Evolutionary conservation across 2,329 filamentous ascomycete genomes (phyloP), one percentile per base, ranked within the genome.

Genomic region (Helotiales sp.): DNA sequence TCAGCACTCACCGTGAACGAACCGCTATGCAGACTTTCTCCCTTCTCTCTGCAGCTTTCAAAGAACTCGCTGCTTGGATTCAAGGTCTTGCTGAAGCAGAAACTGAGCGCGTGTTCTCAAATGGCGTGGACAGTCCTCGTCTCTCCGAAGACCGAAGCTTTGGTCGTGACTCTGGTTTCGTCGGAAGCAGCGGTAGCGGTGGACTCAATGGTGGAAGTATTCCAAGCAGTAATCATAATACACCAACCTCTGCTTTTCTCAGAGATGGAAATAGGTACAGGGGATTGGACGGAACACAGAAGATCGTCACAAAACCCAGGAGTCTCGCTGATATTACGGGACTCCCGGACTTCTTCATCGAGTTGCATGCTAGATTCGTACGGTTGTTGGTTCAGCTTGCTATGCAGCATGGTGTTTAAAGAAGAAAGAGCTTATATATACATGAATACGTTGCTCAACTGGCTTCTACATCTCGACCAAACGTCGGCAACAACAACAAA

Each of bases 271-370:
- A 64, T 42, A 59, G 67, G 33, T n/a, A n/a, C n/a, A n/a, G 40
- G 7, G 64, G 65, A 24, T 52, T 44, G 2, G 67, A 69, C 57
- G 64, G 67, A 8, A 67, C 63, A 49, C 52, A 60, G 19, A 82
- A 81, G 17, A 79, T 81, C 44, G 81, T 81, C 30, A 79, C 83
- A 40, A 84, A 81, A 63, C 79, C 84, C 36, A 79, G 83, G 38
- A 85, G 86, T 2, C 73, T 89, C 49, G 83, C 86, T 0, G 86
- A 89, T 72, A 75, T 89, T 38, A 83, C 87, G 27, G 86, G 86
- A 19, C 75, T 84, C 64, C 84, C 86, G 4, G 85, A 88, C 67
- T 86, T 89, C 66, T 89, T 89, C 64, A 82, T 88, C 55, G 81
- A 87, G 73, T 73, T 89, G 59, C 86, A 89, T 70, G 75, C 79